A percentile compares a stretch with the other conserved stretches of the same genome.
These are phyloP conservation scores for Camelina neglecta DNA, from an alignment of 345 rosid genomes.

Conservation along the genomic window DNA sequence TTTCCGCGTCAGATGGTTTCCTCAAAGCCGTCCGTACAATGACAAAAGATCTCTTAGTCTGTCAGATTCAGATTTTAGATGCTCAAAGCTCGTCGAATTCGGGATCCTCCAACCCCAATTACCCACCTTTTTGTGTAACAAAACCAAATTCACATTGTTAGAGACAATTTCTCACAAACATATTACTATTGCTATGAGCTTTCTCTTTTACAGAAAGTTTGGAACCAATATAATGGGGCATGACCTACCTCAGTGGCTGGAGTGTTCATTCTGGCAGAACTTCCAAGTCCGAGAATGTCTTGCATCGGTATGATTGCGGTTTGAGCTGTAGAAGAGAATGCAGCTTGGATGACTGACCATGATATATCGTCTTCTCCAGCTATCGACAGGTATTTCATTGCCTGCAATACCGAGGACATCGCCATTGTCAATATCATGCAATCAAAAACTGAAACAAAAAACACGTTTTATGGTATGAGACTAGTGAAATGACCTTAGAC, in stretches of 20 bases:
- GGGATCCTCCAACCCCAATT: slow-evolving; percentile 97
- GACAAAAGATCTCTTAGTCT: slow-evolving; percentile 61
- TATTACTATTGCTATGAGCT: background rate
- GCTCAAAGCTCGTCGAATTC: slow-evolving; percentile 61
- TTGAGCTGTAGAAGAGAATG: slow-evolving; percentile 70
- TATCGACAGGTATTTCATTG: slow-evolving; percentile 64
- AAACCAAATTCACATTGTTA: background rate
- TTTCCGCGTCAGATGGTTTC: background rate
- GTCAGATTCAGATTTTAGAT: slow-evolving; percentile 59
- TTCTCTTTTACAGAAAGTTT: too few species aligned
- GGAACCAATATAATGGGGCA: background rate
- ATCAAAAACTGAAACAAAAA: background rate
- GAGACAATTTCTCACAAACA: background rate
- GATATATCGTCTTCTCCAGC: slow-evolving; percentile 59
- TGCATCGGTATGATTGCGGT: slow-evolving; percentile 88
- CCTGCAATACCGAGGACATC: slow-evolving; percentile 50
- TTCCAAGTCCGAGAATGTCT: slow-evolving; percentile 84
- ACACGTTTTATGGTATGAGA: background rate
- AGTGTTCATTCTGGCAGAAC: slow-evolving; percentile 85
- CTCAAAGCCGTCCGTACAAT: slow-evolving; percentile 64
- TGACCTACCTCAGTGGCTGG: slow-evolving; percentile 82
- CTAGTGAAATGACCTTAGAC: slow-evolving; percentile 50
- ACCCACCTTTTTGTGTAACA: slow-evolving; percentile 54
- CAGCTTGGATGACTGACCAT: slow-evolving; percentile 72
- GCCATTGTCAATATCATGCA: background rate